These are phyloP conservation scores for Saccharomycopsis hybrid DNA, from an alignment of 1,139 yeast species.

Conservation along the genomic window DNA sequence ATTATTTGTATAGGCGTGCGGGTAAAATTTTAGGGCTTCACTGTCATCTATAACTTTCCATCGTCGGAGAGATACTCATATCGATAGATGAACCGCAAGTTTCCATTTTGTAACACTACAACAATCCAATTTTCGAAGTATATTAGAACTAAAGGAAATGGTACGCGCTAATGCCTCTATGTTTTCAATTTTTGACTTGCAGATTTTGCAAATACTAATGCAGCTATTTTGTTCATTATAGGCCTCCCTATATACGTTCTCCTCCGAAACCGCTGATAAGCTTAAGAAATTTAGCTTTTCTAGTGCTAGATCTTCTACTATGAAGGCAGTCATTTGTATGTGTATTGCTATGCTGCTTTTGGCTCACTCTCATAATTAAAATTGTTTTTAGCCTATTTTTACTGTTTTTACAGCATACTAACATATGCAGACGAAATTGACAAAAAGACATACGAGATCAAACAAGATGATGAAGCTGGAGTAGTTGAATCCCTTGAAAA, in stretches of 20 bases:
- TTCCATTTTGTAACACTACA: too few species aligned
- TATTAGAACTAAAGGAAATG: too few species aligned
- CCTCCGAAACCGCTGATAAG: conserved; percentile 54
- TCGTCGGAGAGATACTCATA: too few species aligned
- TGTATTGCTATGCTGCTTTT: conserved; percentile 19
- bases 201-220: not conserved
- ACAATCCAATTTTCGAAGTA: too few species aligned
- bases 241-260: conserved; percentile 45
- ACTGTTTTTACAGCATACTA: not conserved
- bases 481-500: conserved; percentile 46
- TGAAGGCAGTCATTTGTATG: conserved; percentile 63
- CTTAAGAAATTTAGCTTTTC: conserved; percentile 68
- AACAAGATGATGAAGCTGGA: conserved; percentile 37
- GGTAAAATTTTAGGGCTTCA: too few species aligned
- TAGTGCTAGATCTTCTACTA: conserved; percentile 55
- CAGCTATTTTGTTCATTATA: not conserved
- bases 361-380: not conserved
- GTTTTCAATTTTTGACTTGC: not conserved
- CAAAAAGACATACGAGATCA: conserved; percentile 49
- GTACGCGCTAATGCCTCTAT: not conserved
- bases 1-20: too few species aligned
- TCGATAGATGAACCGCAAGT: too few species aligned
- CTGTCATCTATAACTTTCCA: too few species aligned
- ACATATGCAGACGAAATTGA: conserved; percentile 42
- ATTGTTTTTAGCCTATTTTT: too few species aligned